Base-by-base conservation (phyloP, 2,329 filamentous ascomycete genomes). In the Penicillium sp. region DNA sequence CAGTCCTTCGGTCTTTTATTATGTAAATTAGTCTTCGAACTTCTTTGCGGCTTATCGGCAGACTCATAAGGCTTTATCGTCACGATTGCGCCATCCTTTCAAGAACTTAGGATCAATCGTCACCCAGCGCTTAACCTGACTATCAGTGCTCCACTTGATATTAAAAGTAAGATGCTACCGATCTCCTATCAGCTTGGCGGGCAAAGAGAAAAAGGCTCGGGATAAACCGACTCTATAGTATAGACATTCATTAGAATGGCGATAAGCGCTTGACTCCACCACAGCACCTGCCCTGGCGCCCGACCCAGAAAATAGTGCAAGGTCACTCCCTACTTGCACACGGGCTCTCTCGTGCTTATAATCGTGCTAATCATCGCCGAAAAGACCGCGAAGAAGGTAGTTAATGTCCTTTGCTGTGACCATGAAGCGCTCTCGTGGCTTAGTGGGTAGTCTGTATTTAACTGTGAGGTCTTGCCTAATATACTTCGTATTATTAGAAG, bases 361-460 rank as follows among this genome's bases (percentile, higher is more conserved):
- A 27, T 57, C 31, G 33, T 57, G 29, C 11, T 23, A 54, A 31
- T 62, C 54, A 20, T 56, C 22, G 0, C 25, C 20, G 35, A 60
- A 62, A 7, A 60, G 41, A 1, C 35, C 11, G 33, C 35, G 50
- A 44, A 62, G 54, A n/a, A 62, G 41, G 29, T 55, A 51, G 2
- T 62, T 47, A 18, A 63, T 60, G 41, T 65, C 57, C 26, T 61
- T 63, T 23, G 51, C 53, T 8, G 22, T 63, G 2, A 63, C 55
- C 2, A 54, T 40, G 23, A 37, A 58, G 3, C 41, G 50, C n/a
- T 61, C 53, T 22, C 52, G 48, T 3, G 54, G 55, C 43, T 63
- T 58, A 31, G 33, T 64, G 33, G 8, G 18, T 2, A 64, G 48
- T 2, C 48, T 41, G n/a, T 60, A 56, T 42, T 60, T 63, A 1